phyloP scores from a whole-genome alignment of 2,329 filamentous ascomycete species.

The Sporothrix variecibatus region DNA sequence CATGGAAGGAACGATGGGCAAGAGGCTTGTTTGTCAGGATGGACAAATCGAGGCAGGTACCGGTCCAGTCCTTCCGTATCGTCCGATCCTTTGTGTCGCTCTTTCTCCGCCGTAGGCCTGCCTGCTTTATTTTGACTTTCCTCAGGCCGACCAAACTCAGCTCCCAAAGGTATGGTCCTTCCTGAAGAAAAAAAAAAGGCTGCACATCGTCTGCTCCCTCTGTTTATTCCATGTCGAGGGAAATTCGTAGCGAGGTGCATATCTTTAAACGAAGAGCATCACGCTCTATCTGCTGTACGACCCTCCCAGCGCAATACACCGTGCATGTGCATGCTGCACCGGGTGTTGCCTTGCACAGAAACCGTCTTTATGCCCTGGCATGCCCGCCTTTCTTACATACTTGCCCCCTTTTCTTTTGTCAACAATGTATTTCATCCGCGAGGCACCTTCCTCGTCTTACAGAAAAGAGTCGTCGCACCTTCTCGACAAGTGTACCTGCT shows the following conservation, averaged over 20 bases:
- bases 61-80: neutral
- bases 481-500: neutral
- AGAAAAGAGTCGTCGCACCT: neutral
- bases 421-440: neutral
- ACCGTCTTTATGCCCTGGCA: neutral
- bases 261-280: neutral
- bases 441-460: slow-evolving; percentile 2
- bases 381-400: neutral
- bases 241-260: slow-evolving; percentile 10
- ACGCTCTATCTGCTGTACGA: neutral
- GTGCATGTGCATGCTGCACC: slow-evolving; percentile 16
- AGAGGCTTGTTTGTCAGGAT: neutral
- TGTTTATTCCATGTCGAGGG: slow-evolving; percentile 11
- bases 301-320: neutral
- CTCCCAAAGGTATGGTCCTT: neutral
- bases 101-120: neutral
- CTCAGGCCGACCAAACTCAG: neutral
- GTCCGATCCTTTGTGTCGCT: slow-evolving; percentile 1
- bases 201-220: neutral
- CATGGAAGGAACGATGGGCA: neutral
- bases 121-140: neutral
- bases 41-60: neutral
- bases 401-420: neutral
- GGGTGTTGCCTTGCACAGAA: slow-evolving; percentile 19
- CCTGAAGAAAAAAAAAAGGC: too few species aligned